phyloP scores from a whole-genome alignment of 805 yeast species.

The Lachancea sp. region DNA sequence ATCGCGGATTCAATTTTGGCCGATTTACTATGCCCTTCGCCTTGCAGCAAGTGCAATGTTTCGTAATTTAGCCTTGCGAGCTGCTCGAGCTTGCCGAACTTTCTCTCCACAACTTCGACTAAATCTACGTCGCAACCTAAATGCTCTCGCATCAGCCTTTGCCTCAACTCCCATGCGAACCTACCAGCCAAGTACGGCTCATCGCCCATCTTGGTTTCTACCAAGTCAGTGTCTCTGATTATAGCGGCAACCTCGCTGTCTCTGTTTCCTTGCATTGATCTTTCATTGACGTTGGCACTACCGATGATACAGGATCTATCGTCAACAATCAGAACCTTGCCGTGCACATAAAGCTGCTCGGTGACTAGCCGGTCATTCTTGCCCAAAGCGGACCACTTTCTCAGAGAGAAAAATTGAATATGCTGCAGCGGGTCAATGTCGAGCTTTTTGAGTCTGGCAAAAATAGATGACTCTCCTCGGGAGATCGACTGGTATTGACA shows the following conservation, averaged over 20 bases:
- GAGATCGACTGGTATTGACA: constrained; percentile 93
- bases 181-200: constrained; percentile 72
- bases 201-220: constrained; percentile 70
- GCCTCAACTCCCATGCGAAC: constrained; percentile 83
- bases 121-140: constrained; percentile 88
- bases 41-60: constrained; percentile 18
- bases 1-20: constrained; percentile 47
- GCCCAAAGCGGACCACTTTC: constrained; percentile 95
- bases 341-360: constrained; percentile 91
- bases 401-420: constrained; percentile 81
- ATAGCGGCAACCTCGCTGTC: constrained; percentile 93
- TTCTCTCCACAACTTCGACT: constrained; percentile 72
- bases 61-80: constrained; percentile 29
- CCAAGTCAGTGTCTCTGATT: constrained; percentile 72
- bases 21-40: constrained; percentile 7
- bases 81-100: constrained; percentile 43
- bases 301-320: constrained; percentile 93
- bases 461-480: constrained; percentile 81
- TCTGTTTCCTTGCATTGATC: constrained; percentile 90
- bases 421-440: constrained; percentile 89
- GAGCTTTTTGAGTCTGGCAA: constrained; percentile 66
- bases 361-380: constrained; percentile 65
- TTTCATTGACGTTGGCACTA: constrained; percentile 93
- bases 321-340: constrained; percentile 85
- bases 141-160: constrained; percentile 94